Percentiles rank a stretch among this genome's conserved stretches.
phyloP scores from a whole-genome alignment of 257 asterid genomes.

The Penstemon newberryi region DNA sequence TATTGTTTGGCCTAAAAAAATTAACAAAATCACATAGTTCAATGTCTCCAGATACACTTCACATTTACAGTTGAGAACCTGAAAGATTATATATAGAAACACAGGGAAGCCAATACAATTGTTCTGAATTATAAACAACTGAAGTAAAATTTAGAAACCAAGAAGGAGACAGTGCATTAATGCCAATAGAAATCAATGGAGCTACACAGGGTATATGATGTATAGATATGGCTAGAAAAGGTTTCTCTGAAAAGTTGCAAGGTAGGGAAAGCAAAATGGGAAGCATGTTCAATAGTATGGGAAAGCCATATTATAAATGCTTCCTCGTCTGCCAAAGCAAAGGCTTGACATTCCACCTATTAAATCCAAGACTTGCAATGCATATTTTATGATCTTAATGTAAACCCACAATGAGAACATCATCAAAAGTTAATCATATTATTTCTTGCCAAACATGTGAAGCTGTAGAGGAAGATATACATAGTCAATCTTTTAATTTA shows the following conservation, averaged over 20 bases:
- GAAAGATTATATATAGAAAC: neutral
- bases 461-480: neutral
- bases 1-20: constrained; percentile 71
- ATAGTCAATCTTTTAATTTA: neutral
- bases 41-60: too few species aligned
- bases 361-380: neutral
- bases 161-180: neutral
- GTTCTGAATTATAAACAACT: neutral
- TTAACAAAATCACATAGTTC: constrained; percentile 5
- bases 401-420: neutral
- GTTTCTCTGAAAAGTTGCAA: too few species aligned
- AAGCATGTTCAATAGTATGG: too few species aligned
- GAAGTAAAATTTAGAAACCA: neutral
- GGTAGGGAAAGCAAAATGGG: too few species aligned
- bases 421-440: neutral
- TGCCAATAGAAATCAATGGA: neutral
- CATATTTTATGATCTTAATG: neutral
- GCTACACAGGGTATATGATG: too few species aligned
- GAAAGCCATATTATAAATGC: too few species aligned
- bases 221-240: too few species aligned
- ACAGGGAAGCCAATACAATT: neutral
- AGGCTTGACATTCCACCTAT: too few species aligned
- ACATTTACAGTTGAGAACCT: too few species aligned
- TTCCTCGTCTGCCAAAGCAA: too few species aligned
- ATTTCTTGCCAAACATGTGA: neutral